Conservation (phyloP, 1,284 basidiomycete species). For the Athelia psychrophila region DNA sequence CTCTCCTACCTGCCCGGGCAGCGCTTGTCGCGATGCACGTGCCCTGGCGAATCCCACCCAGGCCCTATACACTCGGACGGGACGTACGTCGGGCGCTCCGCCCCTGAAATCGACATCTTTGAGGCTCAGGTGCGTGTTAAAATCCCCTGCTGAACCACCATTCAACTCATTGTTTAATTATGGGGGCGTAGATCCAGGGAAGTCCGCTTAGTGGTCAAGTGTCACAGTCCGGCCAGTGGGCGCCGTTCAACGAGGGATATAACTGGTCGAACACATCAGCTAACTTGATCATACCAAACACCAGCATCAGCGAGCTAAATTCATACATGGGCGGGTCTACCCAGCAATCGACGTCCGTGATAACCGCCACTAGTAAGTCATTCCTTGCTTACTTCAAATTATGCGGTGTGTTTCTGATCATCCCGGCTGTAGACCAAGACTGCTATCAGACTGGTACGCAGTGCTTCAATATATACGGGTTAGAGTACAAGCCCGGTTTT, state of each 20-base stretch:
- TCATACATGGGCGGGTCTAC: conserved; percentile 49
- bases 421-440: conserved; percentile 23
- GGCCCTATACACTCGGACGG: conserved; percentile 50
- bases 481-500: conserved; percentile 48
- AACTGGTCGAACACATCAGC: conserved; percentile 5
- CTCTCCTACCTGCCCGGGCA: conserved; percentile 63
- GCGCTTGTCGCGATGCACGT: conserved; percentile 63
- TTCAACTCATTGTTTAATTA: not conserved
- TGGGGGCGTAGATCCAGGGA: conserved; percentile 23
- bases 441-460: conserved; percentile 40
- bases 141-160: not conserved
- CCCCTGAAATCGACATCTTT: conserved; percentile 71
- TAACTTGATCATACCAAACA: conserved; percentile 36
- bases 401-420: not conserved
- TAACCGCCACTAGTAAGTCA: conserved; percentile 24
- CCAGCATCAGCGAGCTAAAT: conserved; percentile 42
- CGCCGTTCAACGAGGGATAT: conserved; percentile 14
- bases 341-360: conserved; percentile 46
- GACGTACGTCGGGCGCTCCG: conserved; percentile 58
- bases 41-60: conserved; percentile 58
- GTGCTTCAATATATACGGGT: conserved; percentile 57
- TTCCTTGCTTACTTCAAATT: not conserved
- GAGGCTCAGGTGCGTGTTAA: conserved; percentile 38
- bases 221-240: conserved; percentile 21
- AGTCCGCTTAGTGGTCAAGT: conserved; percentile 11